Percentiles rank a stretch among this genome's conserved stretches.
phyloP scores from a whole-genome alignment of 2,329 filamentous ascomycete species.

The Drechmeria coniospora region DNA sequence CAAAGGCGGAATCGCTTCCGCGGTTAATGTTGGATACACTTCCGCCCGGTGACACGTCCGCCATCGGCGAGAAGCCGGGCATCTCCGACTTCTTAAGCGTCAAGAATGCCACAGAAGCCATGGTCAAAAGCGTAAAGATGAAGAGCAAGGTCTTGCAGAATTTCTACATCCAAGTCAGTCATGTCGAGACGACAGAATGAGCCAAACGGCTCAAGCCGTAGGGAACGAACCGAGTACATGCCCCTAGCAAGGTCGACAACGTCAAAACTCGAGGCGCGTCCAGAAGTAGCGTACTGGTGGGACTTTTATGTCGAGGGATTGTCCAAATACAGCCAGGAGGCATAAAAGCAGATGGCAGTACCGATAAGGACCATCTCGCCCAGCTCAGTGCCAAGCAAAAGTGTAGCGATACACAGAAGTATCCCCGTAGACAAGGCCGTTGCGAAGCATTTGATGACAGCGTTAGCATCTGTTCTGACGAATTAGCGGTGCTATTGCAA shows the following conservation, averaged over 20 bases:
- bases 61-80: too few species aligned
- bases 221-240: too few species aligned
- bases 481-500: too few species aligned
- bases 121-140: too few species aligned
- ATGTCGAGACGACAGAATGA: too few species aligned
- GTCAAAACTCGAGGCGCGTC: too few species aligned
- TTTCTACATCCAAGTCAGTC: too few species aligned
- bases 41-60: too few species aligned
- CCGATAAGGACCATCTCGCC: conserved; percentile 13
- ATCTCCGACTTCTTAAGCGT: conserved; percentile 4
- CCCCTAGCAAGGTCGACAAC: too few species aligned
- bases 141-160: too few species aligned
- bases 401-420: conserved; percentile 15
- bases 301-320: not conserved
- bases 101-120: not conserved
- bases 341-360: conserved; percentile 14
- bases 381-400: conserved; percentile 14
- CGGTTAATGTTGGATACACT: not conserved
- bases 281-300: too few species aligned
- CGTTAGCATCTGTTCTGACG: conserved; percentile 14
- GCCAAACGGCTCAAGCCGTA: too few species aligned
- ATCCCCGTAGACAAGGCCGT: conserved; percentile 16
- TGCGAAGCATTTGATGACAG: conserved; percentile 18
- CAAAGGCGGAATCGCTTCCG: conserved; percentile 10
- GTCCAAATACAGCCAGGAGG: conserved; percentile 14